Evolutionary conservation across 2,329 filamentous ascomycete species (phyloP), one percentile per base, ranked within the genome.

Genomic region (Dactylella cylindrospora): DNA sequence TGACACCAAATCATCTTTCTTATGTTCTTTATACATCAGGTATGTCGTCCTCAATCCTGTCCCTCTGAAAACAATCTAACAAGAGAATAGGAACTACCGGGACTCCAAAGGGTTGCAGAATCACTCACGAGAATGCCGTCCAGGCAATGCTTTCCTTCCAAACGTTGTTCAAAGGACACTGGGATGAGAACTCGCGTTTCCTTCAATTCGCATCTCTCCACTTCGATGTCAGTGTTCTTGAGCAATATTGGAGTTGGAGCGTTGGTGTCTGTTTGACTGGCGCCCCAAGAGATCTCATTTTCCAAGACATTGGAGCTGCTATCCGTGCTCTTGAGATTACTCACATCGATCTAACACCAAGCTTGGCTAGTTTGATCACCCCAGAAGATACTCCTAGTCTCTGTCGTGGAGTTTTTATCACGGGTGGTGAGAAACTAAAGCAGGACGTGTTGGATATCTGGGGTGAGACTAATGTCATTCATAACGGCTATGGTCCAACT

Each of bases 211-310:
- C 91, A 1, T 90, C 89, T 0, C 88, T 95, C 53, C 91, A 95
- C 72, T 96, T 96, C 64, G 91, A 96, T 68, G 90, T 96, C 3
- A 93, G 88, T 1, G 86, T 96, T 0, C 78, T 96, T 0, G 90
- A 96, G 70, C 90, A 95, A 69, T 96, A 91, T 71, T 96, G 89
- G 89, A 93, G 85, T 55, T 96, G 90, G 90, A 89, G 85, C 22
- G 86, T 93, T 0, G 90, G 90, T 1, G 90, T 96, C 20, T 84
- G 86, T 3, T 80, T 96, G 0, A 85, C 91, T 1, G 84, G 87
- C 1, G 90, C 88, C 5, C 86, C 88, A 0, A 81, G 88, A 66
- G 90, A 96, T 70, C 70, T 95, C 1, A 84, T 96, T 1, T 84
- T 96, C 26, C 88, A 93, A 67, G 88, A 96, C 68, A 76, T 96